A percentile compares a stretch with the other conserved stretches of the same genome.
phyloP scores from a whole-genome alignment of 164 flowering plant genomes.

The Malania oleifera region DNA sequence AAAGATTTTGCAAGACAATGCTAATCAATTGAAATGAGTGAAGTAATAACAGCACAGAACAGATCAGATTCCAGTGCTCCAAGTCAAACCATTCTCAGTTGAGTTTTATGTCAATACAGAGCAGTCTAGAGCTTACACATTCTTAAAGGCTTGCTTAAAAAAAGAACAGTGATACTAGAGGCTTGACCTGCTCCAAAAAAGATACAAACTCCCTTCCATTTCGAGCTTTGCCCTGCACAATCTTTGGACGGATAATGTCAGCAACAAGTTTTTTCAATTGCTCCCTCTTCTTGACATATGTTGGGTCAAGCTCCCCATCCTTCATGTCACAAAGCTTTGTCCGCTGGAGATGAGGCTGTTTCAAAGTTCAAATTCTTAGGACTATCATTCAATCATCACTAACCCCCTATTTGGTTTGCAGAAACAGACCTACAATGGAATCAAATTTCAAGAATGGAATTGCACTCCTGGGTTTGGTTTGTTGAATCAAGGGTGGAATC shows the following conservation, averaged over 20 bases:
- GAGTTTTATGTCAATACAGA: not conserved
- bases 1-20: no score
- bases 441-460: no score
- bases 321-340: conserved; percentile 97
- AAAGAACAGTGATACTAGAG: not conserved
- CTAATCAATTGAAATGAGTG: not conserved
- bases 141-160: no score
- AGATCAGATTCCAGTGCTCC: not conserved
- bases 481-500: no score
- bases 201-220: conserved; percentile 91
- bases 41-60: not conserved
- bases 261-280: conserved; percentile 76
- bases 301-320: conserved; percentile 83
- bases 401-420: no score
- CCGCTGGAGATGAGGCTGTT: conserved; percentile 96
- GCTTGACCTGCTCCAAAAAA: conserved; percentile 79
- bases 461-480: no score
- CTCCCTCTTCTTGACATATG: conserved; percentile 75
- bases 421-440: no score
- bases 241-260: conserved; percentile 74
- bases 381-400: conserved; percentile 11
- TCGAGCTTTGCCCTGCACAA: conserved; percentile 86
- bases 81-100: not conserved
- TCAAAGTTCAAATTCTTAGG: conserved; percentile 13
- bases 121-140: no score